Evolutionary conservation across 1,139 yeast species (phyloP), one percentile per base, ranked within the genome.

Genomic region (Blastobotrys illinoisensis): DNA sequence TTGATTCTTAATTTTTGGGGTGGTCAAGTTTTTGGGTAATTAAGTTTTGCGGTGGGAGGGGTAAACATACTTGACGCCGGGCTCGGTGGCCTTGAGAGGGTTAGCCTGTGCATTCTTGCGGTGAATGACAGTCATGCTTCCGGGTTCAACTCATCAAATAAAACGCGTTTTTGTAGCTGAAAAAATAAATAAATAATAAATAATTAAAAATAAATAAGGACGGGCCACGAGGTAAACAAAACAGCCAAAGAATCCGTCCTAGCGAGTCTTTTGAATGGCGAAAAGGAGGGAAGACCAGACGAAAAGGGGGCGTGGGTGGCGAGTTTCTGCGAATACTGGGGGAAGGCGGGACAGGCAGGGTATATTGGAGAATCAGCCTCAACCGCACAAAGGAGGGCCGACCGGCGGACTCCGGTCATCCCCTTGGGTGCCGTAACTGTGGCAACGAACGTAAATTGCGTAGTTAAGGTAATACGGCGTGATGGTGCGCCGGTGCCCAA

Each of bases 11-110:
- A 21, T 6, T 21, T 21, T 21, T 21, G 4, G 23, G 23, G 23
- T 21, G 23, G 23, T 21, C n/a, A n/a, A n/a, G n/a, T n/a, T n/a
- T n/a, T n/a, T n/a, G n/a, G 23, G 23, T 4, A 21, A 21, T 21
- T 21, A 21, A 21, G 23, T 21, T 21, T 32, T 11, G 45, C 14
- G 13, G 44, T 1, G 19, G 49, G 14, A 40, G 3, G 20, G n/a
- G 7, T 14, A 23, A 43, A 62, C 67, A 56, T 60, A 69, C 72
- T 71, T 70, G 50, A 69, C 73, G 47, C 74, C 74, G 7, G 74
- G 72, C 56, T 71, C 74, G n/a, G 69, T 63, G 9, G 70, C 65
- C 58, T 64, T 64, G 46, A 63, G 62, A 24, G 69, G 62, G 46
- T 64, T 61, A 24, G 66, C 62, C 11, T 69, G 58, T 44, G 70